phyloP scores from a whole-genome alignment of 2,329 filamentous ascomycete species.

The Pseudocercospora pini-densiflorae region DNA sequence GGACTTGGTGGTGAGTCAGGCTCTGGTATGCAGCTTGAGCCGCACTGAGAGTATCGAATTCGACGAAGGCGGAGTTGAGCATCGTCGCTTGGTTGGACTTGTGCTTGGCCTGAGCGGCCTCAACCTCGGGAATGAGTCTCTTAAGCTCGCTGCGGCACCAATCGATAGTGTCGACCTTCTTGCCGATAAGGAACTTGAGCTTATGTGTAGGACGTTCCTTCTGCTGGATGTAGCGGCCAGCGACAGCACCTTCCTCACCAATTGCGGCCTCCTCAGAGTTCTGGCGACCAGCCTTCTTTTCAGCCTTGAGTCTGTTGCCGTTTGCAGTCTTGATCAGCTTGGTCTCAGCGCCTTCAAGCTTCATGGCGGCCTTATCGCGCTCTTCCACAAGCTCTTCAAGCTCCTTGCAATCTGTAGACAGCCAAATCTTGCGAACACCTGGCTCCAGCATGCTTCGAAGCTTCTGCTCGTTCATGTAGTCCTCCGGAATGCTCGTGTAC shows the following conservation, averaged over 20 bases:
- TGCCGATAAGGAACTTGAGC: constrained; percentile 72
- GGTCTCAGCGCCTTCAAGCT: constrained; percentile 85
- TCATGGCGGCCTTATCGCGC: constrained; percentile 77
- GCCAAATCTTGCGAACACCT: constrained; percentile 82
- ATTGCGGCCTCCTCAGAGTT: constrained; percentile 51
- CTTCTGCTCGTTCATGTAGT: constrained; percentile 77
- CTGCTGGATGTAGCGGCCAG: constrained; percentile 73
- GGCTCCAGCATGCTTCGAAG: constrained; percentile 80
- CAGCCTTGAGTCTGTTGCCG: constrained; percentile 67
- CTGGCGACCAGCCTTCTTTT: constrained; percentile 60
- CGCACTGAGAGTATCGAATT: constrained; percentile 80
- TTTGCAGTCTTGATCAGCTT: constrained; percentile 82
- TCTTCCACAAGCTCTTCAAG: constrained; percentile 81
- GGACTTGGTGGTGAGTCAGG: constrained; percentile 81
- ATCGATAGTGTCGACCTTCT: constrained; percentile 93
- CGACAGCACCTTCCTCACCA: constrained; percentile 70
- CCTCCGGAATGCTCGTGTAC: constrained; percentile 79
- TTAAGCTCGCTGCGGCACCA: constrained; percentile 82
- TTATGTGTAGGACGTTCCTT: constrained; percentile 79
- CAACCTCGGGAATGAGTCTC: constrained; percentile 72
- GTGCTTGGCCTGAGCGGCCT: constrained; percentile 70
- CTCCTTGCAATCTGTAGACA: constrained; percentile 75
- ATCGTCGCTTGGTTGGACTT: constrained; percentile 65
- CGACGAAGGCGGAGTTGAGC: constrained; percentile 83
- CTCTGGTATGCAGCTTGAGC: constrained; percentile 88